These are phyloP conservation scores for Suhomyces kilbournensis DNA, from an alignment of 805 yeast species.

Conservation along the genomic window DNA sequence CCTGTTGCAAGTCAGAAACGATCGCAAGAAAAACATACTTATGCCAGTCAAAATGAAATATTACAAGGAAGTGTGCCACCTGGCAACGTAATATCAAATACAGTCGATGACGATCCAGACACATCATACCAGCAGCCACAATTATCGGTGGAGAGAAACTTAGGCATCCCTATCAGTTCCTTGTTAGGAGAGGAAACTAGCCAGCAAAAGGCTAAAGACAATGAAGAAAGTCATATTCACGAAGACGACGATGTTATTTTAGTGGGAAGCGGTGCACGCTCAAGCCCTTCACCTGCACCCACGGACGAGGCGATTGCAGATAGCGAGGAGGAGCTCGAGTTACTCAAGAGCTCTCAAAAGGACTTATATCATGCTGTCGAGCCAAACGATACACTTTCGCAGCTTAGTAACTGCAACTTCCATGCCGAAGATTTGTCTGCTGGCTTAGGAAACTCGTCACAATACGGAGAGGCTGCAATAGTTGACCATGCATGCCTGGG, in stretches of 20 bases:
- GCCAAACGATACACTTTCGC: not conserved
- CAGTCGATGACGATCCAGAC: not conserved
- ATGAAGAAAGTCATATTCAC: not conserved
- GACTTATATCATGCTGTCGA: not conserved
- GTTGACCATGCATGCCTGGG: not conserved
- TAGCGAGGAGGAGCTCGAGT: slow-evolving; percentile 12
- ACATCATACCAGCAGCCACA: not conserved
- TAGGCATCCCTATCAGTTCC: not conserved
- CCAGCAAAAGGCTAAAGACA: not conserved
- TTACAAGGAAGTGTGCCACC: not conserved
- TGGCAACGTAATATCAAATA: not conserved
- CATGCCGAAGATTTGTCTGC: slow-evolving; percentile 5
- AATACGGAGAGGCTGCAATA: not conserved
- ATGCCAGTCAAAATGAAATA: not conserved
- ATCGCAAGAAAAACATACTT: not conserved
- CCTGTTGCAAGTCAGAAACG: not conserved
- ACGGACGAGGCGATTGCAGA: slow-evolving; percentile 7
- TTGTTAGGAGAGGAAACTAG: not conserved
- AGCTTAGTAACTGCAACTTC: slow-evolving; percentile 6
- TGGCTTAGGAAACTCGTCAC: not conserved
- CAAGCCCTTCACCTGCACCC: not conserved
- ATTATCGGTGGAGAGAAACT: not conserved
- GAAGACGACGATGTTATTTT: slow-evolving; percentile 4
- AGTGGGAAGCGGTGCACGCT: not conserved
- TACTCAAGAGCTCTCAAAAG: slow-evolving; percentile 9